A percentile compares a stretch with the other conserved stretches of the same genome.
Evolutionary conservation across 2,329 filamentous ascomycete species (phyloP).

Genomic region (Xylariaceae sp.): DNA sequence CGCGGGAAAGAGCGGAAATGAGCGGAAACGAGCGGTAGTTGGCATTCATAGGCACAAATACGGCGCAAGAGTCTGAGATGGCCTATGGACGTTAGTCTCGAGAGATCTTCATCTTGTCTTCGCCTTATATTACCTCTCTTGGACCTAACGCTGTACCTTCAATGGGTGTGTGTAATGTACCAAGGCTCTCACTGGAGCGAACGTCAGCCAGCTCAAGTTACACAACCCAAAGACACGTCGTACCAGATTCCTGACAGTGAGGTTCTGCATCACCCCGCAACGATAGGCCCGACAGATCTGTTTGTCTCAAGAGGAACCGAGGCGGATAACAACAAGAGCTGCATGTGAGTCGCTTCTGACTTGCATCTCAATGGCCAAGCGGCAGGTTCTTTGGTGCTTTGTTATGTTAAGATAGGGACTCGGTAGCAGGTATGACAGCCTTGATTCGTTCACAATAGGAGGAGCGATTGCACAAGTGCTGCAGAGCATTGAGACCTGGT

Average conservation of each 20-base stretch:
- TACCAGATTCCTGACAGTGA: constrained; percentile 8
- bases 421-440: too few relatives aligned
- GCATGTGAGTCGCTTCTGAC: neutral
- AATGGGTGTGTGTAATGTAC: constrained; percentile 11
- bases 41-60: neutral
- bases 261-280: constrained; percentile 4
- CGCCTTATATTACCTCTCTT: constrained; percentile 15
- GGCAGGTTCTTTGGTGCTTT: too few relatives aligned
- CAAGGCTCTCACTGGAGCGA: constrained; percentile 1
- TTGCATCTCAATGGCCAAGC: neutral
- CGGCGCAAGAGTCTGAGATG: neutral
- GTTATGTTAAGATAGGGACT: too few relatives aligned
- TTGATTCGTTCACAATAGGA: too few relatives aligned
- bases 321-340: neutral
- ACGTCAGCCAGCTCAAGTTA: neutral
- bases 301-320: constrained; percentile 1
- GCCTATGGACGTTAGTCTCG: neutral
- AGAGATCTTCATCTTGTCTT: constrained; percentile 1
- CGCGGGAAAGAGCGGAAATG: constrained; percentile 9
- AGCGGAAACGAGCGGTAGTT: constrained; percentile 11
- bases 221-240: constrained; percentile 8
- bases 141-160: neutral
- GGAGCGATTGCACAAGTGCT: too few relatives aligned
- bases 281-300: neutral
- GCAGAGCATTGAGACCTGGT: too few relatives aligned